Evolutionary conservation across 768 basidiomycete genomes (phyloP), one percentile per base, ranked within the genome.

Genomic region (Mrakia frigida): DNA sequence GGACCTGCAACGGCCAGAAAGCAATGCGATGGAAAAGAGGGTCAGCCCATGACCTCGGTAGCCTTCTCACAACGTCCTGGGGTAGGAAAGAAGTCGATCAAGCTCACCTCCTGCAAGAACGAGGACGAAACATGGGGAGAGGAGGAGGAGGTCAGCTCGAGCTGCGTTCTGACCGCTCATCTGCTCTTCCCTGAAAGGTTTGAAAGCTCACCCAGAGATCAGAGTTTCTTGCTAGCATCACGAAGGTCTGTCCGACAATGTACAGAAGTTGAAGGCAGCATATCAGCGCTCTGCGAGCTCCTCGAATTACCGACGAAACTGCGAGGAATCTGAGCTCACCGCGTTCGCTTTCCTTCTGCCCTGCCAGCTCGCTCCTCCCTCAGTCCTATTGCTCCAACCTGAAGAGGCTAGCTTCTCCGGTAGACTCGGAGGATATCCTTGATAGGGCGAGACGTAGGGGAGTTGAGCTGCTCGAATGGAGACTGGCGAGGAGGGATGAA

Each of bases 271-370:
- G 41, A 16, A 31, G 74, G 6, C 5, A 14, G 16, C 23, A 11
- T 35, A 11, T 43, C 43, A 43, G 11, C 43, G 10, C 3, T 31
- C 18, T 39, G 37, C 11, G 39, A 46, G n/a, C 35, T 67, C 28
- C n/a, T 37, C 1, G 37, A 16, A 0, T 33, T 31, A n/a, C 28
- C 25, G 23, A 16, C 43, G 16, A 43, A 43, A 14, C 43, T 50
- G 46, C 28, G 43, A 25, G 23, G n/a, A n/a, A n/a, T n/a, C 43
- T 46, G 14, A n/a, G 28, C 69, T 70, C 33, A 70, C 50, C 31
- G 93, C 93, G 81, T 92, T 93, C 4, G 91, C 91, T 81, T 88
- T 92, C 37, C 72, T 50, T 31, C 76, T 65, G 3, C 46, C 46
- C 46, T 50, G 16, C 46, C 46, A 50, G 46, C 50, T 70, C 83